Base-by-base conservation (phyloP, 2,329 filamentous ascomycete species). In the Colletotrichum plurivorum region DNA sequence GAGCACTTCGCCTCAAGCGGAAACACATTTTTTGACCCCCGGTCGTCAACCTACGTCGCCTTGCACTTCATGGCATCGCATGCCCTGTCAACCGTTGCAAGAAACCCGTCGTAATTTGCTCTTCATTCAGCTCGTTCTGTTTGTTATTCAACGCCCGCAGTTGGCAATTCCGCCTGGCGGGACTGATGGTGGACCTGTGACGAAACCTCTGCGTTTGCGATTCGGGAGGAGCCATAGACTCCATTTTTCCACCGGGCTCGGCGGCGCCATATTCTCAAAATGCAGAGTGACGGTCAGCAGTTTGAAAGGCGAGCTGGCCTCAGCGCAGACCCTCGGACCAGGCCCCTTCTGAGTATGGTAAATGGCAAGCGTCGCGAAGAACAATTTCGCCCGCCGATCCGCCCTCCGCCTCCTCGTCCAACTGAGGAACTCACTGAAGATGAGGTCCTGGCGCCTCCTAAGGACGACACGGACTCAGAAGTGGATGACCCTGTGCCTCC, bases 1-100 rank as follows among this genome's bases (percentile, higher is more conserved):
- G 18, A 46, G 22, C 25, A 66, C 67, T 61, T 41, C 9, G 45
- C 56, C 51, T 60, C 62, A 61, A 66, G 39, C 41, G 56, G 55
- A 31, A 52, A 54, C 66, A 8, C 45, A 8, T 31, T 55, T 22
- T 55, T n/a, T 49, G 61, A 39, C 16, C 49, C 61, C 36, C 27
- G 13, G 31, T 46, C 41, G 41, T 36, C 53, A 48, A 25, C 46
- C 54, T 27, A 60, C 45, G 27, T 61, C 55, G 51, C 54, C 43
- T 65, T 31, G 16, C 43, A 46, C 20, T 56, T 49, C 54, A 60
- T 46, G 36, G 22, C 55, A 51, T 15, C 39, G 13, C 2, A 18
- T 13, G 12, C 27, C 46, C 18, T 16, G 9, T 51, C 49, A 55
- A 65, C 59, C 54, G 61, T 20, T 9, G 27, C n/a, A n/a, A 5